Conservation (phyloP, 2,329 filamentous ascomycete species). For the Dryadomyces quercivorus region DNA sequence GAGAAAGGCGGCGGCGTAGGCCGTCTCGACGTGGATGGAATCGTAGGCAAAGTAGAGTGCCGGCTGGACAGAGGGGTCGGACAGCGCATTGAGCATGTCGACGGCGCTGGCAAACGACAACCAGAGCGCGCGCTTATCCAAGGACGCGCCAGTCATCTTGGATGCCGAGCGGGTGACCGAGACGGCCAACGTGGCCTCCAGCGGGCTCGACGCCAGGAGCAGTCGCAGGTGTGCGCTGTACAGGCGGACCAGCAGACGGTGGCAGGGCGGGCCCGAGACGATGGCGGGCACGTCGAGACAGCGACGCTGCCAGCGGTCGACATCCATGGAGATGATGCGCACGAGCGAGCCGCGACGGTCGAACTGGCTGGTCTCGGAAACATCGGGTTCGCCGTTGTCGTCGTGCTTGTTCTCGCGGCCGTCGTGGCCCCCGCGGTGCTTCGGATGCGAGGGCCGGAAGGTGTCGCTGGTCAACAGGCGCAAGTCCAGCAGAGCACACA, state of each 20-base stretch:
- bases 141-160: background rate
- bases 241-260: background rate
- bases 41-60: conserved; percentile 19
- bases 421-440: background rate
- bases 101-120: conserved; percentile 19
- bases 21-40: background rate
- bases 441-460: background rate
- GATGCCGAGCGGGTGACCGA: too few relatives aligned
- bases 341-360: conserved; percentile 15
- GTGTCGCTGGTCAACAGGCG: background rate
- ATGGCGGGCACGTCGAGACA: conserved; percentile 7
- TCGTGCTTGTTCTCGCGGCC: too few relatives aligned
- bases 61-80: conserved; percentile 13
- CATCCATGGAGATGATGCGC: conserved; percentile 12
- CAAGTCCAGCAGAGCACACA: background rate
- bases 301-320: conserved; percentile 15
- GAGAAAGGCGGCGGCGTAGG: background rate
- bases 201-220: background rate
- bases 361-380: conserved; percentile 5
- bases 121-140: conserved; percentile 18
- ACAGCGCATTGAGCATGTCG: conserved; percentile 20
- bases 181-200: background rate
- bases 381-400: too few relatives aligned
- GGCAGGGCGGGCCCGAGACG: too few relatives aligned
- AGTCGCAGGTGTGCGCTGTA: background rate